These are phyloP conservation scores for Daldinia sp. DNA, from an alignment of 2,329 filamentous ascomycete species.

Conservation along the genomic window DNA sequence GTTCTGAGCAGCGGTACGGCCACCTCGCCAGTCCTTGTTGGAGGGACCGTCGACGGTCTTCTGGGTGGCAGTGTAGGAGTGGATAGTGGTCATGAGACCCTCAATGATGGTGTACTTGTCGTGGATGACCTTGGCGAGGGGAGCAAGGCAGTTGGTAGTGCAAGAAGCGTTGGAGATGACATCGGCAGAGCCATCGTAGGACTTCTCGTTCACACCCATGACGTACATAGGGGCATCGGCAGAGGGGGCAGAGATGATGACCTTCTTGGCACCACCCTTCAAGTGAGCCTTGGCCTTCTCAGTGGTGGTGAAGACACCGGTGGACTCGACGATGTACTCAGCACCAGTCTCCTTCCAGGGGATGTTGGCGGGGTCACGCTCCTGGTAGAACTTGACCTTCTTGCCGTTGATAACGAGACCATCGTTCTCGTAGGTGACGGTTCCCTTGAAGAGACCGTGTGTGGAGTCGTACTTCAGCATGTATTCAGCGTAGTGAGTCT, in stretches of 20 bases:
- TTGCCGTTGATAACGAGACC: slow-evolving; percentile 93
- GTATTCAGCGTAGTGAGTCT: slow-evolving; percentile 96
- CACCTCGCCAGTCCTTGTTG: slow-evolving; percentile 99
- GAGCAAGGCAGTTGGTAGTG: slow-evolving; percentile 99
- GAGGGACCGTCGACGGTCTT: slow-evolving; percentile 99
- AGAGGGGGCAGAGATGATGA: slow-evolving; percentile 90
- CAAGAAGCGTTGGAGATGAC: slow-evolving; percentile 99
- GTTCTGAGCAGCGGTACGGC: slow-evolving; percentile 98
- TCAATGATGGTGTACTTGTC: slow-evolving; percentile 98
- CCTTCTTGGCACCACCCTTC: slow-evolving; percentile 98
- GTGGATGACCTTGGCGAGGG: slow-evolving; percentile 98
- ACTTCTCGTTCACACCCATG: slow-evolving; percentile 97
- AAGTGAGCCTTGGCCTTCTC: slow-evolving; percentile 96
- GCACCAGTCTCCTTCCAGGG: slow-evolving; percentile 90
- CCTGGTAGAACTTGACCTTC: slow-evolving; percentile 92
- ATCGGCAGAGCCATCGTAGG: slow-evolving; percentile 89
- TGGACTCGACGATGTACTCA: slow-evolving; percentile 96
- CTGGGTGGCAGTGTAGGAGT: slow-evolving; percentile 99
- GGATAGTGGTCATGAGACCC: slow-evolving; percentile 99
- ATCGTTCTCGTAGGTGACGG: slow-evolving; percentile 76
- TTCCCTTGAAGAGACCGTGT: slow-evolving; percentile 97
- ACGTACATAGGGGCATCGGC: slow-evolving; percentile 99
- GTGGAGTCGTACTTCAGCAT: slow-evolving; percentile 99
- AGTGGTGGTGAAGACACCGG: slow-evolving; percentile 98
- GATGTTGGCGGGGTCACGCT: slow-evolving; percentile 90